Evolutionary conservation across 345 rosid genomes (phyloP).

Genomic region (Cochlearia excelsa): DNA sequence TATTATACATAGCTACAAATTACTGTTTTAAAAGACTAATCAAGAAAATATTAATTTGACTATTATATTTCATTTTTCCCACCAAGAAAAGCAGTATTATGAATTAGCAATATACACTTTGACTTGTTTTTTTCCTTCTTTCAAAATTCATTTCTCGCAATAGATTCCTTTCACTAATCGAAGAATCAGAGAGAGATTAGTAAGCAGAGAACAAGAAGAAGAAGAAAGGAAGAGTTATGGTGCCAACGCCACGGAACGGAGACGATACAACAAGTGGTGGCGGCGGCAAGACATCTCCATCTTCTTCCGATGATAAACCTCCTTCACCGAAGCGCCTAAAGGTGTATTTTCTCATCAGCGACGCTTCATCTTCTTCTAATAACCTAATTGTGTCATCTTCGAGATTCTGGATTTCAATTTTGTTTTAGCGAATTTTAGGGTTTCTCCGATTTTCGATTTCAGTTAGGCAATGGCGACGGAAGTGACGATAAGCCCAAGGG

Average conservation of each 20-base stretch:
- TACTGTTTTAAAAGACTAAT: too few relatives aligned
- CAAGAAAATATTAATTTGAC: too few relatives aligned
- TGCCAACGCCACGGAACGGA: slow-evolving; percentile 79
- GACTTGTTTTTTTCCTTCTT: neutral
- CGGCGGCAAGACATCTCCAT: slow-evolving; percentile 55
- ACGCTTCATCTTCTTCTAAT: neutral
- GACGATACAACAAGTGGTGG: slow-evolving; percentile 1
- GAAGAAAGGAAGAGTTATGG: slow-evolving; percentile 60
- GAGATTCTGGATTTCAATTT: neutral
- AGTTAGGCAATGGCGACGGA: slow-evolving; percentile 53
- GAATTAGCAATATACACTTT: neutral
- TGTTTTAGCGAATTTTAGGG: slow-evolving; percentile 19
- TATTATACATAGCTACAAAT: too few relatives aligned
- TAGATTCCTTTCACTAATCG: slow-evolving; percentile 6
- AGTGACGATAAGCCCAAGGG: slow-evolving; percentile 9
- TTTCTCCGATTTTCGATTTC: slow-evolving; percentile 18
- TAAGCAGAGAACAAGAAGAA: neutral
- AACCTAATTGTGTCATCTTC: neutral
- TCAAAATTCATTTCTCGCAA: neutral
- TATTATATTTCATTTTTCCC: neutral
- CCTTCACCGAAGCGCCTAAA: slow-evolving; percentile 65
- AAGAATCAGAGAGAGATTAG: slow-evolving; percentile 5
- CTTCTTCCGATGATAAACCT: slow-evolving; percentile 59
- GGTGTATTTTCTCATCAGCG: slow-evolving; percentile 36
- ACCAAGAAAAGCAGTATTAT: slow-evolving; percentile 21